phyloP scores from a whole-genome alignment of 331 rosid species.

The Malus hybrid region DNA sequence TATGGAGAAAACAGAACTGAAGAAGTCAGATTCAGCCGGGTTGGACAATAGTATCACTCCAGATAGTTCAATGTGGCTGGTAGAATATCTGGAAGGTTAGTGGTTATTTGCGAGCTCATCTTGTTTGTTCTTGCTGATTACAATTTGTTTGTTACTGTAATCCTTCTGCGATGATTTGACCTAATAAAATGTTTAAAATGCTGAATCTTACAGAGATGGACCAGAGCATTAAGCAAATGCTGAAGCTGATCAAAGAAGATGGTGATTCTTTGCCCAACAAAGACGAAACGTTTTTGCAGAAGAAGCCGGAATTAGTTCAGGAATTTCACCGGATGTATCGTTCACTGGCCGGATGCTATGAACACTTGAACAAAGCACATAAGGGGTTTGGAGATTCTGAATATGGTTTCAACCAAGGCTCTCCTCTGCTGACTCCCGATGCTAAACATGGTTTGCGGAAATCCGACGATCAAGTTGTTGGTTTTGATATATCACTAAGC shows the following conservation, averaged over 20 bases:
- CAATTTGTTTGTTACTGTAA: neutral
- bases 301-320: slow-evolving; percentile 19
- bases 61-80: slow-evolving; percentile 20
- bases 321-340: slow-evolving; percentile 29
- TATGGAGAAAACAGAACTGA: slow-evolving; percentile 32
- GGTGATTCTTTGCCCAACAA: slow-evolving; percentile 4
- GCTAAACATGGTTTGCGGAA: slow-evolving; percentile 28
- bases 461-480: slow-evolving; percentile 29
- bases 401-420: slow-evolving; percentile 27
- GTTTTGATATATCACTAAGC: slow-evolving; percentile 35
- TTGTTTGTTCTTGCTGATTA: neutral
- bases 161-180: neutral
- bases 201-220: slow-evolving; percentile 25
- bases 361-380: slow-evolving; percentile 8
- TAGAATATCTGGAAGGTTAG: slow-evolving; percentile 31
- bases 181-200: neutral
- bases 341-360: slow-evolving; percentile 23
- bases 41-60: neutral
- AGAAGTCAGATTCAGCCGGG: slow-evolving; percentile 1
- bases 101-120: neutral
- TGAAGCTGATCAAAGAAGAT: slow-evolving; percentile 29
- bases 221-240: slow-evolving; percentile 29
- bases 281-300: neutral
- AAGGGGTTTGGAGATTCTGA: slow-evolving; percentile 28
- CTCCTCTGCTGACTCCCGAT: slow-evolving; percentile 33